phyloP scores from a whole-genome alignment of 208 protist species.

The Trypanosoma platydactyli region DNA sequence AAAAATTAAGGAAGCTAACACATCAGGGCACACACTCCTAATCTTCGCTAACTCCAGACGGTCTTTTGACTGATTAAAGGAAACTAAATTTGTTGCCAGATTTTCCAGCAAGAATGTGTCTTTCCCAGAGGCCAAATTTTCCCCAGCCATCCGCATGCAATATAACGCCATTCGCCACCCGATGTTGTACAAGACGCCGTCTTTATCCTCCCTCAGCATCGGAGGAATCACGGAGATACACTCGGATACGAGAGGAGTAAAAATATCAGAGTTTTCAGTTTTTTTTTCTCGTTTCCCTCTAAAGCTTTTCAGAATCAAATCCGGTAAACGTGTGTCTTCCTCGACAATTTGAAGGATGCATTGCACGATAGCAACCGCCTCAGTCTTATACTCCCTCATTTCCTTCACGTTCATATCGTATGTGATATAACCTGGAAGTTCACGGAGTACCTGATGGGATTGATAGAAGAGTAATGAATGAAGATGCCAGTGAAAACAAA shows the following conservation, averaged over 20 bases:
- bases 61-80: constrained; percentile 37
- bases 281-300: constrained; percentile 32
- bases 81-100: constrained; percentile 47
- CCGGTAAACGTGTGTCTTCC: constrained; percentile 57
- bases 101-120: constrained; percentile 31
- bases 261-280: constrained; percentile 19
- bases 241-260: constrained; percentile 22
- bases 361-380: constrained; percentile 59
- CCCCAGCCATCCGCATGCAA: constrained; percentile 38
- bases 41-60: constrained; percentile 40
- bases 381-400: constrained; percentile 55
- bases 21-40: constrained; percentile 47
- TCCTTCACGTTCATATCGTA: constrained; percentile 63
- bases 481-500: constrained; percentile 82
- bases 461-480: constrained; percentile 77
- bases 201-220: constrained; percentile 52
- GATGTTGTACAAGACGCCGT: constrained; percentile 52
- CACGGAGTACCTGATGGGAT: constrained; percentile 49
- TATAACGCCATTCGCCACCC: constrained; percentile 68
- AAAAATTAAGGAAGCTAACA: constrained; percentile 49
- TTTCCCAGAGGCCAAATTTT: constrained; percentile 16
- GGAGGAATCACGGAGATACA: constrained; percentile 52
- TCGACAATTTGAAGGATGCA: constrained; percentile 54
- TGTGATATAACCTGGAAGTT: constrained; percentile 61
- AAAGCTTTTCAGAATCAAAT: constrained; percentile 41